Evolutionary conservation across 2,329 filamentous ascomycete species (phyloP), one percentile per base, ranked within the genome.

Genomic region (Exophiala xenobiotica): DNA sequence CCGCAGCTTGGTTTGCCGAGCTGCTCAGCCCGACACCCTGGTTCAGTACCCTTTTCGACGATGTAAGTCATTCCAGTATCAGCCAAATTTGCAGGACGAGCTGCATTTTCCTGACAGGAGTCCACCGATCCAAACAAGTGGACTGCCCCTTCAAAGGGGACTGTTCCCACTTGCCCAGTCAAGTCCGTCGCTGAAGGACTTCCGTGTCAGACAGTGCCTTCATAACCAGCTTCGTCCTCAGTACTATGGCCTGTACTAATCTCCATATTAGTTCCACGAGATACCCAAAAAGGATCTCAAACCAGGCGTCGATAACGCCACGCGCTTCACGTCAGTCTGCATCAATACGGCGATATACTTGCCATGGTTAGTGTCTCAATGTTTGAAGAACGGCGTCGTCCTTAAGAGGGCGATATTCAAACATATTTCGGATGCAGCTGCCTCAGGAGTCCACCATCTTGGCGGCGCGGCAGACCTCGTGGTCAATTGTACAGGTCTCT

Each of bases 311-410:
- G 85, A 90, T 54, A 86, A 85, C 8, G 90, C 83, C 19, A 87
- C 82, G 44, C 76, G 79, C 49, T 96, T 93, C 68, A 89, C 82
- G 6, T 92, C 88, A 1, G 85, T 96, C 33, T 96, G 91, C 71
- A 92, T 96, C 68, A 96, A 97, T 72, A 88, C 88, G 0, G 82
- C 87, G 35, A 72, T 96, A 51, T 97, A 96, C 70, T 81, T 96
- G 2, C 83, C 88, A 3, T 96, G 88, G 82, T 83, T 97, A 0
- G 75, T 88, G 0, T 87, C 88, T 0, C 85, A 93, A 71, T 95
- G 89, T 67, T 77, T 87, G 22, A 83, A 82, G 61, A 81, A 83
- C 50, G 88, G 89, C 22, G 86, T 88, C 5, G 74, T 82, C 1
- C 74, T 92, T 63, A 79, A 81, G 62, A 80, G 88, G 16, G 81